Percentiles rank a stretch among this genome's conserved stretches.
Conservation (phyloP, 176 grass and related monocot species). For the Zoysia japonica region DNA sequence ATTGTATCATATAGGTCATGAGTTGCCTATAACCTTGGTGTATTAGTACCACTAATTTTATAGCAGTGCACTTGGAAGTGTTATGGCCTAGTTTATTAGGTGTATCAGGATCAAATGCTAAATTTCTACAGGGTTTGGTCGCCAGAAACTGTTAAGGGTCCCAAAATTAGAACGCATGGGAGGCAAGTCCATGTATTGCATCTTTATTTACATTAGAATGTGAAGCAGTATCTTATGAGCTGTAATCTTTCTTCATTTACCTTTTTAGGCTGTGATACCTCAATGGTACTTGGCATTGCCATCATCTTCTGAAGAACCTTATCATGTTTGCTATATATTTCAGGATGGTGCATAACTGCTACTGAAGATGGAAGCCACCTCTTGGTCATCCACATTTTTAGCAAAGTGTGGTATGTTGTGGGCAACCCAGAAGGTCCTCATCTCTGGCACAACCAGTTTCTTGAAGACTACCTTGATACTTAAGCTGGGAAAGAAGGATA, state of each 20-base stretch:
- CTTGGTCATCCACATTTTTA: conserved; percentile 72
- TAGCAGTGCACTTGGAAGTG: conserved; percentile 20
- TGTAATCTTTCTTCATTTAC: conserved; percentile 17
- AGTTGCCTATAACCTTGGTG: not conserved
- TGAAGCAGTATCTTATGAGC: not conserved
- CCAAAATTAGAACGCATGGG: not conserved
- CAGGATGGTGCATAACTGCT: conserved; percentile 44
- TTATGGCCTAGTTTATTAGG: conserved; percentile 5
- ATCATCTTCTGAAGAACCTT: conserved; percentile 56
- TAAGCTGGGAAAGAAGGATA: conserved; percentile 61
- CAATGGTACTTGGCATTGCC: conserved; percentile 40
- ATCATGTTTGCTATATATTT: conserved; percentile 60
- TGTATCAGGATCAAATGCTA: not conserved
- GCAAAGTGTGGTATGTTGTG: conserved; percentile 62
- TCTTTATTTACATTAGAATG: conserved; percentile 1
- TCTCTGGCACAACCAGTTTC: conserved; percentile 51
- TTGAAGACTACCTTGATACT: conserved; percentile 58
- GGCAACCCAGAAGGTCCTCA: conserved; percentile 58
- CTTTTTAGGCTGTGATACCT: conserved; percentile 30
- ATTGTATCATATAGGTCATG: not conserved
- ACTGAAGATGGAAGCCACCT: conserved; percentile 66
- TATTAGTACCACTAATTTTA: not conserved
- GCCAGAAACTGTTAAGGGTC: not conserved
- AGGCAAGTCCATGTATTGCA: not conserved
- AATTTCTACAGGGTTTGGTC: not conserved